Percentiles rank a stretch among this genome's conserved stretches.
These are phyloP conservation scores for Zymoseptoria passerinii DNA, from an alignment of 2,329 filamentous ascomycete species.

Conservation along the genomic window DNA sequence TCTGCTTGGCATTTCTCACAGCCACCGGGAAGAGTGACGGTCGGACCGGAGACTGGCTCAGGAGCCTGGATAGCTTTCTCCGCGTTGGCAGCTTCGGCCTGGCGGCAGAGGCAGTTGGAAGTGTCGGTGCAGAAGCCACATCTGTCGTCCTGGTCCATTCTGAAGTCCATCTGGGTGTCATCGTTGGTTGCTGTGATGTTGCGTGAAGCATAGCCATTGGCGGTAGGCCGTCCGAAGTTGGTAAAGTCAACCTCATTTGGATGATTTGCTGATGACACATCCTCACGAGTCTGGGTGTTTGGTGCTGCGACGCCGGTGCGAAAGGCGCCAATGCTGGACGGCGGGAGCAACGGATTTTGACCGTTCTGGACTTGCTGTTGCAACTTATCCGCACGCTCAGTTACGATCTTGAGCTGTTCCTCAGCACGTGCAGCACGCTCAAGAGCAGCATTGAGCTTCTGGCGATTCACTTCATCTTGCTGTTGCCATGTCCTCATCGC, in stretches of 20 bases:
- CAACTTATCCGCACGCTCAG: not conserved
- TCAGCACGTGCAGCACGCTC: slow-evolving; percentile 5
- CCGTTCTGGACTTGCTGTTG: not conserved
- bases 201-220: slow-evolving; percentile 4
- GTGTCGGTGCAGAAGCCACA: slow-evolving; percentile 27
- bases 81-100: slow-evolving; percentile 5
- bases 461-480: not conserved
- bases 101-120: slow-evolving; percentile 21
- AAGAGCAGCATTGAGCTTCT: slow-evolving; percentile 1
- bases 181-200: slow-evolving; percentile 10
- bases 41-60: not conserved
- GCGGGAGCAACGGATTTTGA: not conserved
- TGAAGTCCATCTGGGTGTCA: slow-evolving; percentile 16
- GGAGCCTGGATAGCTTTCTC: slow-evolving; percentile 7
- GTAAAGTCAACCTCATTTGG: slow-evolving; percentile 21
- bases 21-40: slow-evolving; percentile 18
- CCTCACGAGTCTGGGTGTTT: not conserved
- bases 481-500: not conserved
- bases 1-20: slow-evolving; percentile 24
- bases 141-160: slow-evolving; percentile 12
- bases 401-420: slow-evolving; percentile 1
- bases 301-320: not conserved
- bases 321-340: not conserved
- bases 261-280: not conserved
- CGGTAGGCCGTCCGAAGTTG: slow-evolving; percentile 7